Conservation (phyloP, 768 basidiomycete genomes). For the Pisolithus microcarpus region DNA sequence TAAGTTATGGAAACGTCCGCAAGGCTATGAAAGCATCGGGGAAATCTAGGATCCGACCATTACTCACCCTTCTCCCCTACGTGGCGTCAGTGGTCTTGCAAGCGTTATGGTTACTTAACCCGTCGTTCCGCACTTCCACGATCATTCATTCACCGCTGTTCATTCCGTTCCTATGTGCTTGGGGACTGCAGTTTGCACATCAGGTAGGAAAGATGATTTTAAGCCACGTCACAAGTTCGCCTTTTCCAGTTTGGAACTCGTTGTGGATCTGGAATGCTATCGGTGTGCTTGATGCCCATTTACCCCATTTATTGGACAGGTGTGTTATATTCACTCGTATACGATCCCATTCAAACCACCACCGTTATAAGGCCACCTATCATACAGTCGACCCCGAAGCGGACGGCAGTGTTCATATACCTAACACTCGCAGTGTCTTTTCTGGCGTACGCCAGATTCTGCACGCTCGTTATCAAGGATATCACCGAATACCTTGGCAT, state of each 20-base stretch:
- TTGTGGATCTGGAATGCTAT: conserved; percentile 79
- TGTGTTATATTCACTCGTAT: conserved; percentile 29
- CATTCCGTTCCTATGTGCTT: conserved; percentile 83
- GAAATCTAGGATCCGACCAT: conserved; percentile 43
- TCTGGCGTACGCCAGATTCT: conserved; percentile 69
- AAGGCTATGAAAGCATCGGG: conserved; percentile 40
- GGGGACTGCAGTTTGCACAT: conserved; percentile 89
- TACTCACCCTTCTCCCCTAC: conserved; percentile 78
- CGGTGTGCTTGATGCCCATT: conserved; percentile 78
- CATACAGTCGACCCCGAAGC: conserved; percentile 59
- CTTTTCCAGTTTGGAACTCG: conserved; percentile 83
- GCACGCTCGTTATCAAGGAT: conserved; percentile 72
- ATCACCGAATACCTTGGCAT: conserved; percentile 91
- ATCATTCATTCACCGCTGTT: conserved; percentile 74
- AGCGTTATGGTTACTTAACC: conserved; percentile 73
- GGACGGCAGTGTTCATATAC: conserved; percentile 66
- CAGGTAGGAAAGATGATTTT: conserved; percentile 91
- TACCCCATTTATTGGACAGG: conserved; percentile 61
- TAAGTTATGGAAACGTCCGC: conserved; percentile 77
- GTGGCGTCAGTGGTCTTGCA: conserved; percentile 62
- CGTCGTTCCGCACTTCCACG: conserved; percentile 49
- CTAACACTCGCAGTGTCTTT: conserved; percentile 63
- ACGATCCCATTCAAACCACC: background rate
- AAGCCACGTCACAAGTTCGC: conserved; percentile 78
- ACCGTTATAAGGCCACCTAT: conserved; percentile 47